Evolutionary conservation across 805 yeast genomes (phyloP), one percentile per base, ranked within the genome.

Genomic region (Saccharomycopsis babjevae): DNA sequence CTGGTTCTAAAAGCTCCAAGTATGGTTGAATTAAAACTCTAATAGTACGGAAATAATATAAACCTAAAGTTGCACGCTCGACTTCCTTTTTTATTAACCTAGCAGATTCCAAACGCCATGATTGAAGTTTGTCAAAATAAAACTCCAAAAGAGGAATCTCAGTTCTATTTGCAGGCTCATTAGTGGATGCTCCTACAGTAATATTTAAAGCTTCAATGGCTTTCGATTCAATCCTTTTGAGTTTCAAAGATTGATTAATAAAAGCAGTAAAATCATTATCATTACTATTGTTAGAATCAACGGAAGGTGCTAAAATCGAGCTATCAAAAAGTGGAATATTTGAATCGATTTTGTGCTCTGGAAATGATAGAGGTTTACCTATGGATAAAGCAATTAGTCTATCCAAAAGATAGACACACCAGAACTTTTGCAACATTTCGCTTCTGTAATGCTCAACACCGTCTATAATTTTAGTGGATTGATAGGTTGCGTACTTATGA

Each of bases 361-460:
- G 71, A n/a, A 85, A 68, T 1, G 79, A 73, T 66, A 80, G 83
- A 1, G 82, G 82, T 67, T 80, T 81, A 4, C 86, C 84, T 13
- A 84, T 83, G 8, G 86, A 82, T 43, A 83, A 79, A 43, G 84
- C 79, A 57, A 83, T 81, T 72, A 83, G 77, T 67, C 86, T 77
- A 67, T 84, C 89, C 54, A 83, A 67, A n/a, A 82, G 67, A 68
- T 83, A 84, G 7, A 80, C 79, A 68, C 85, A 81, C 88, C 88
- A 84, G 72, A 85, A 84, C 18, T 82, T 71, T 64, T 88, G 75
- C 70, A 82, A 69, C 66, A 76, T 77, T 39, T 58, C 64, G 65
- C 66, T 22, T 65, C 57, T 36, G 66, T 66, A 67, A 38, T 69
- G 69, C 13, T 46, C 52, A 25, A 20, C 28, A 11, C 52, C 52